A percentile compares a stretch with the other conserved stretches of the same genome.
phyloP scores from a whole-genome alignment of 116 monocot genomes.

The Dioscorea cayenensis region DNA sequence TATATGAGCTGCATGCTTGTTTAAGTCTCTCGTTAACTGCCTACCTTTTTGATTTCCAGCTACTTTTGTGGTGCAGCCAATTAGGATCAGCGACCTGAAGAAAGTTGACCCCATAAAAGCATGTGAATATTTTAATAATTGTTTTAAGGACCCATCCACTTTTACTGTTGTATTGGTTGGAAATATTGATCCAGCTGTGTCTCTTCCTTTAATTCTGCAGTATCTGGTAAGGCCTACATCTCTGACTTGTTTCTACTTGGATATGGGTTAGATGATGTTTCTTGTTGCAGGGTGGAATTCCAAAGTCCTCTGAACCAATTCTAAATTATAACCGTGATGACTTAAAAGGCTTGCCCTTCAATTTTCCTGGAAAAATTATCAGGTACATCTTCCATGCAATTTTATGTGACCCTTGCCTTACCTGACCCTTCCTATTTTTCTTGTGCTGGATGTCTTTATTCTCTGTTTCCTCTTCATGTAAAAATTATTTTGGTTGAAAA shows the following conservation, averaged over 20 bases:
- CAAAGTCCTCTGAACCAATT: slow-evolving; percentile 45
- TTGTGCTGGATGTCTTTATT: not conserved
- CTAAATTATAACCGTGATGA: slow-evolving; percentile 80
- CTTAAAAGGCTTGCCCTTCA: slow-evolving; percentile 88
- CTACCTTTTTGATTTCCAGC: not conserved
- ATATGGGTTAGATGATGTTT: not conserved
- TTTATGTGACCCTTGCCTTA: not conserved
- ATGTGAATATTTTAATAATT: slow-evolving; percentile 82
- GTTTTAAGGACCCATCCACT: slow-evolving; percentile 90
- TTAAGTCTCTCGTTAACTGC: slow-evolving; percentile 5
- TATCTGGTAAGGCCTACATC: slow-evolving; percentile 67
- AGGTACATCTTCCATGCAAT: slow-evolving; percentile 29
- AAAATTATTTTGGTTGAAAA: not conserved
- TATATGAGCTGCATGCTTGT: slow-evolving; percentile 13
- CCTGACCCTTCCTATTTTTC: not conserved
- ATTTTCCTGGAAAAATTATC: slow-evolving; percentile 71
- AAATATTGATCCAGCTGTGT: slow-evolving; percentile 61
- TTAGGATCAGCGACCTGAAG: slow-evolving; percentile 73
- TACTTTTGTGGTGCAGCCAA: slow-evolving; percentile 57
- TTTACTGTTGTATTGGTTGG: slow-evolving; percentile 94
- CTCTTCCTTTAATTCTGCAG: slow-evolving; percentile 73
- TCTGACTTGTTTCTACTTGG: not conserved
- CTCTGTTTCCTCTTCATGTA: not conserved
- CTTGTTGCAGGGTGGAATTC: slow-evolving; percentile 82
- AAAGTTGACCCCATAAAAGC: slow-evolving; percentile 83